Base-by-base conservation (phyloP, 805 yeast species). In the Phaffomyces thermotolerans region DNA sequence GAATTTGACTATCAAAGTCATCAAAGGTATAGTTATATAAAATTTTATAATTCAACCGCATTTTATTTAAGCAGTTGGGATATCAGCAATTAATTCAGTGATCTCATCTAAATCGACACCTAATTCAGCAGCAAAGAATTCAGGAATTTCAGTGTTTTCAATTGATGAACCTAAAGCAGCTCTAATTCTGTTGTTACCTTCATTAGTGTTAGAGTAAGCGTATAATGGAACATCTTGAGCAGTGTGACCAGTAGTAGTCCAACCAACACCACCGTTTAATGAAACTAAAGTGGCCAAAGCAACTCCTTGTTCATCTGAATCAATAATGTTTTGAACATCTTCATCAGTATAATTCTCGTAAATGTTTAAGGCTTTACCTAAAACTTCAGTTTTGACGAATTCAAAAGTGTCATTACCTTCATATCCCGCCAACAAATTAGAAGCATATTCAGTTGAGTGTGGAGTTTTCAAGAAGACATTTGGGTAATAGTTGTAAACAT, bases 231-330 rank as follows among this genome's bases (percentile, higher is more conserved):
- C 95, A 63, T 90, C 98, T 20, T 87, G 95, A 0, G 95, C 96
- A 13, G 95, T 80, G 63, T 90, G 98, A 27, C 96, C 97, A 53
- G 85, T 90, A 0, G 96, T 85, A n/a, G 95, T 74, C 96, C 96
- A 90, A 20, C 96, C 96, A 34, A 88, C 75, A 63, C 84, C 84
- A 0, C 96, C 86, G 45, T 93, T 75, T 14, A 64, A 54, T 2
- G 95, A 83, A 18, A 87, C 71, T 75, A 89, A 72, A 41, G 76
- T 69, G 56, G 83, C 81, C 45, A 88, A 63, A 31, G 71, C 67
- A 45, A 79, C 77, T 9, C 47, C 49, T 6, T 68, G 51, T 7
- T 53, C 50, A 25, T 59, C 53, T 23, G 67, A 54, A 6, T 60
- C 50, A 30, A 77, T 51, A 10, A 83, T 59, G 2, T 49, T 55